Evolutionary conservation across 306 rosid species (phyloP), one percentile per base, ranked within the genome.

Genomic region (Medicago lupulina): DNA sequence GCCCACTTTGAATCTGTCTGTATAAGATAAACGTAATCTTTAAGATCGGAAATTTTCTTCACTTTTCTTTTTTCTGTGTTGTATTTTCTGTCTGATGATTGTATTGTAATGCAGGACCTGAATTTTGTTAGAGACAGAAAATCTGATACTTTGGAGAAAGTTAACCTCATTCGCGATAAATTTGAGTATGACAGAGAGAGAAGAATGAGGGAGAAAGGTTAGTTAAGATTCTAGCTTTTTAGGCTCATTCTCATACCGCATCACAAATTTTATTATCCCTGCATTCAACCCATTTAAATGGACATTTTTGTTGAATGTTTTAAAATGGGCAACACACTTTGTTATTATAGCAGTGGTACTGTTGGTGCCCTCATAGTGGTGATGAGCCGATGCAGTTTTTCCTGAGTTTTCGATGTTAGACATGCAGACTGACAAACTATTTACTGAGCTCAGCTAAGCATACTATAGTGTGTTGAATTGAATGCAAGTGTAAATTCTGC

Each of bases 171-270:
- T 77, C 88, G 93, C 71, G 97, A 94, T 82, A 92, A 92, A 79
- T 94, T 94, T 81, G 98, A 94, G 85, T 92, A 87, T 68, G 98
- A 91, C 81, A 84, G 98, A 74, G 96, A 94, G 84, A 88, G 70
- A 86, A 90, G 97, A 86, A 90, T 90, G 97, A 86, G 77, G 68
- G 97, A 94, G 51, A 94, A 88, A 90, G 98, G 96, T 94, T 78
- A 76, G 93, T 81, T 50, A 38, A 72, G 71, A 50, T 57, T 84
- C 19, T 75, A 49, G 55, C 17, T 54, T 0, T 76, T 18, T 36
- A 38, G 13, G 7, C 51, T 13, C n/a, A 21, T 36, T 23, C 40
- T 39, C 28, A 23, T 62, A 40, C 73, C 17, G 13, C 43, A 43
- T 76, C 46, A 0, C 11, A 21, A 61, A 36, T 47, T 75, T 50